These are phyloP conservation scores for Lotmaria passim DNA, from an alignment of 208 protist species.

Conservation along the genomic window DNA sequence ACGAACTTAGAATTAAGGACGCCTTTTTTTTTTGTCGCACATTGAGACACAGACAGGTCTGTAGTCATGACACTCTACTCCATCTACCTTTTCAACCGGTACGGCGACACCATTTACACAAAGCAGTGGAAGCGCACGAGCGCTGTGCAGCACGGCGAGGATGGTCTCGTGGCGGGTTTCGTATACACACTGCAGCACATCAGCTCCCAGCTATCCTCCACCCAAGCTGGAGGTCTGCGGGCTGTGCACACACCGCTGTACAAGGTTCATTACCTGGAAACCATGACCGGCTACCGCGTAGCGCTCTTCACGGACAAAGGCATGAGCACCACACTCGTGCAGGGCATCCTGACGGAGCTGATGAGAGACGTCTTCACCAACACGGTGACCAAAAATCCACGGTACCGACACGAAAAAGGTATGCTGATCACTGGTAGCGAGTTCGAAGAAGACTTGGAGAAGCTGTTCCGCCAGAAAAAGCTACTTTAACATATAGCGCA, in stretches of 20 bases:
- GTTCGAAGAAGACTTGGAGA: conserved; percentile 73
- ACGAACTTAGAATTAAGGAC: too few relatives aligned
- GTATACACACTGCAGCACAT: conserved; percentile 90
- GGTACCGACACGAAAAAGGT: conserved; percentile 73
- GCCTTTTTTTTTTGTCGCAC: too few relatives aligned
- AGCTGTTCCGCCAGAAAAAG: conserved; percentile 53
- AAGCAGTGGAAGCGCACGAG: conserved; percentile 84
- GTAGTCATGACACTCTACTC: conserved; percentile 77
- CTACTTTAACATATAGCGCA: conserved; percentile 29
- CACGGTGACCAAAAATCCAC: conserved; percentile 67
- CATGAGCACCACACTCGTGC: conserved; percentile 53
- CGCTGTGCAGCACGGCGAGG: conserved; percentile 75
- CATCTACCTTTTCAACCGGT: conserved; percentile 89
- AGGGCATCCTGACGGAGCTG: conserved; percentile 55
- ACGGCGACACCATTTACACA: conserved; percentile 87
- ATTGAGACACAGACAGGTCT: too few relatives aligned
- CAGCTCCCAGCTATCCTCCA: conserved; percentile 77
- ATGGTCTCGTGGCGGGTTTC: conserved; percentile 83
- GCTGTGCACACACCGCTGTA: conserved; percentile 85
- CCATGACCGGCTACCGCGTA: conserved; percentile 84
- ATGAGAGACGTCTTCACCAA: conserved; percentile 67
- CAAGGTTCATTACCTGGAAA: conserved; percentile 89
- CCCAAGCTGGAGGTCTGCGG: conserved; percentile 54
- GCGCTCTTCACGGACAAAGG: conserved; percentile 76
- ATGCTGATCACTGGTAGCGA: conserved; percentile 53